Evolutionary conservation across 805 yeast species (phyloP).

Genomic region (Ogataea zsoltii): DNA sequence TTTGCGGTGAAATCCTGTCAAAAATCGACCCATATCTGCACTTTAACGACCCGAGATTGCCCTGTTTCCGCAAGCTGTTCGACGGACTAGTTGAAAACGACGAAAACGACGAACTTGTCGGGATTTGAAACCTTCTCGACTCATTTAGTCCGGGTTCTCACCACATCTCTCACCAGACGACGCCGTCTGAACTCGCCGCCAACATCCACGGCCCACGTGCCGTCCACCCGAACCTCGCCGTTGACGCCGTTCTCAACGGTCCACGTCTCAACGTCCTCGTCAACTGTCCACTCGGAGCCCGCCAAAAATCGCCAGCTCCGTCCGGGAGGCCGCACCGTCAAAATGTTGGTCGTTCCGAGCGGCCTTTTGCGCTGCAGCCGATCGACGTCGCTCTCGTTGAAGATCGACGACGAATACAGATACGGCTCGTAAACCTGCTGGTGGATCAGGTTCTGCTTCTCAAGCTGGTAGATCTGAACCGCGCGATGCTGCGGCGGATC

Average conservation of each 20-base stretch:
- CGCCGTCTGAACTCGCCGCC: constrained; percentile 57
- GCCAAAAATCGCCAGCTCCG: constrained; percentile 69
- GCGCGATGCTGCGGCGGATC: constrained; percentile 57
- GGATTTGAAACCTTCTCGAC: no score
- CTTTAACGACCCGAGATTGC: constrained; percentile 41
- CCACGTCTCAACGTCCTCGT: constrained; percentile 54
- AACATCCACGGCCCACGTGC: constrained; percentile 52
- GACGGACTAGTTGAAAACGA: constrained; percentile 51
- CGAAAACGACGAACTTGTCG: no score
- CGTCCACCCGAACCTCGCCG: constrained; percentile 34
- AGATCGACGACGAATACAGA: constrained; percentile 55
- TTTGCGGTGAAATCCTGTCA: constrained; percentile 48
- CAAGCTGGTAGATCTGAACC: constrained; percentile 81
- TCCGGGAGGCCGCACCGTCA: constrained; percentile 62
- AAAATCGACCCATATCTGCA: constrained; percentile 52
- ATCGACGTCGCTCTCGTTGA: constrained; percentile 47
- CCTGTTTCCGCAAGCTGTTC: constrained; percentile 52
- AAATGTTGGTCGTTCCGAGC: constrained; percentile 55
- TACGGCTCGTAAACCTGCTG: constrained; percentile 63
- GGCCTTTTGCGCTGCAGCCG: constrained; percentile 59
- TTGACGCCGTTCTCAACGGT: constrained; percentile 44
- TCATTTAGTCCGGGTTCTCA: no score
- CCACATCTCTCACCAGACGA: constrained; percentile 53
- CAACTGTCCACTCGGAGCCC: constrained; percentile 65
- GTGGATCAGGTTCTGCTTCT: constrained; percentile 56